Percentiles rank a stretch among this genome's conserved stretches.
Conservation (phyloP, 441 rosid genomes). For the Gossypium aridum region DNA sequence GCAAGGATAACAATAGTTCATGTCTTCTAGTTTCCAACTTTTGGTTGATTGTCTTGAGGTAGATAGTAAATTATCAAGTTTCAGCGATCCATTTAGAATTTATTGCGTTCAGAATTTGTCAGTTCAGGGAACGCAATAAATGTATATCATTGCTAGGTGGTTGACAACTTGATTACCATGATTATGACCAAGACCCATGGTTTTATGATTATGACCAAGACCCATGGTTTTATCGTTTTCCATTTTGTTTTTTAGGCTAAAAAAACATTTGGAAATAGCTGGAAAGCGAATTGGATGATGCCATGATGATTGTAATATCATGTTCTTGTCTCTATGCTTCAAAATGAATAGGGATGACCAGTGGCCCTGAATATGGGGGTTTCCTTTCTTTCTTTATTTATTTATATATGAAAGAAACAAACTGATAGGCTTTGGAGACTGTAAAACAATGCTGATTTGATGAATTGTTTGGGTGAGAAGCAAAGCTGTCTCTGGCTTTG, state of each 20-base stretch:
- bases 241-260: background rate
- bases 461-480: background rate
- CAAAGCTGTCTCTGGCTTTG: conserved; percentile 4
- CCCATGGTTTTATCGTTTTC: too few relatives aligned
- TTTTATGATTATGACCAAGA: background rate
- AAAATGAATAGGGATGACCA: background rate
- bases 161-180: background rate
- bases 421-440: background rate
- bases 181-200: background rate
- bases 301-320: background rate
- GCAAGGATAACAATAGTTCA: background rate
- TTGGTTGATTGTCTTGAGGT: background rate
- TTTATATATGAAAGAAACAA: background rate
- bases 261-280: background rate
- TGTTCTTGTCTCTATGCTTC: background rate
- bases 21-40: background rate
- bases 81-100: background rate
- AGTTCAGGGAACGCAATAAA: background rate
- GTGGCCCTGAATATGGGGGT: background rate
- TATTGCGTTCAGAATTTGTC: background rate
- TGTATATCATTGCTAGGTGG: background rate
- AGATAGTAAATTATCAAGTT: background rate
- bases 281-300: background rate
- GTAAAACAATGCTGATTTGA: background rate
- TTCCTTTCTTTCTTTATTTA: background rate